Conservation (phyloP, 345 rosid genomes). For the Eucalyptus erythrocorys region DNA sequence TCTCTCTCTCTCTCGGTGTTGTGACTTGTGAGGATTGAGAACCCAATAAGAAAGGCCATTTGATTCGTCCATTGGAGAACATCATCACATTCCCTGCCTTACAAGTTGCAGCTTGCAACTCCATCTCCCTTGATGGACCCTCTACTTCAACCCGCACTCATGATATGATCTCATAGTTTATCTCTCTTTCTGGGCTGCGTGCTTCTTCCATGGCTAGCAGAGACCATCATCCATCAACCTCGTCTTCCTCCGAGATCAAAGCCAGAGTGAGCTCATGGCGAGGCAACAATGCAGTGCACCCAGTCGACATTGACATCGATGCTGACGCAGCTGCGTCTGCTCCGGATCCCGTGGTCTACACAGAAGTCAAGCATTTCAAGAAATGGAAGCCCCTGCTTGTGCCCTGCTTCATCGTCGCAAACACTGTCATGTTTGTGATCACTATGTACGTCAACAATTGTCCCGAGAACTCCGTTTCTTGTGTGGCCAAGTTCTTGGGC, state of each 20-base stretch:
- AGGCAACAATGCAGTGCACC: conserved; percentile 24
- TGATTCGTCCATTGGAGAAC: not conserved
- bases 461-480: conserved; percentile 54
- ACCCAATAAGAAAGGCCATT: not conserved
- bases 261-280: conserved; percentile 25
- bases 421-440: conserved; percentile 42
- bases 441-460: conserved; percentile 84
- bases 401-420: conserved; percentile 53
- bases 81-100: not conserved
- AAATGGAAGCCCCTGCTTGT: conserved; percentile 69
- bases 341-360: conserved; percentile 15
- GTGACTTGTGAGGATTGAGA: not conserved
- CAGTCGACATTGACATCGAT: conserved; percentile 26
- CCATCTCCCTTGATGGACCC: not conserved
- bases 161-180: not conserved
- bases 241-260: conserved; percentile 12
- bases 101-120: not conserved
- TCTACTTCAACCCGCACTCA: not conserved
- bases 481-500: conserved; percentile 64
- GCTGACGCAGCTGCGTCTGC: not conserved
- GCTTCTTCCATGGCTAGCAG: not conserved
- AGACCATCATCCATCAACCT: not conserved
- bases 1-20: not conserved
- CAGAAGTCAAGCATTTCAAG: conserved; percentile 43
- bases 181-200: not conserved